Evolutionary conservation across 495 filamentous ascomycete species (phyloP).

Genomic region (Penicillium pancosmium): DNA sequence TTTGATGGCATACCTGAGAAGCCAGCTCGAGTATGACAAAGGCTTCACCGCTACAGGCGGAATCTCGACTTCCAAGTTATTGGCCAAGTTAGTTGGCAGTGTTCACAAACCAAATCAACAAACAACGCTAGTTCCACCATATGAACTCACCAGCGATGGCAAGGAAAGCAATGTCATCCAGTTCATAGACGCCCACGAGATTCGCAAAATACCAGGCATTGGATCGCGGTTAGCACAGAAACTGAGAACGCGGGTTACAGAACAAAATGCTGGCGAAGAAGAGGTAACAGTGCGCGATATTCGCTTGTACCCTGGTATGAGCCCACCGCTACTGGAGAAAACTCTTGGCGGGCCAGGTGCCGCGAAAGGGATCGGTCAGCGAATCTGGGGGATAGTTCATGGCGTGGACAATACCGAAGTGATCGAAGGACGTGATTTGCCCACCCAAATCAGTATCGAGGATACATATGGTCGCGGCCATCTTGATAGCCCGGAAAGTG

Average conservation of each 20-base stretch:
- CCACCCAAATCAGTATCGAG: conserved; percentile 91
- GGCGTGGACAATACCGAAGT: conserved; percentile 64
- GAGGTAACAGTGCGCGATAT: conserved; percentile 66
- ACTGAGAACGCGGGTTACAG: conserved; percentile 63
- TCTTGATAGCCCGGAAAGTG: conserved; percentile 61
- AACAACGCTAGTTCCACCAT: conserved; percentile 76
- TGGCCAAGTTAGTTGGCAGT: conserved; percentile 84
- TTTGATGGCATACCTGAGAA: conserved; percentile 70
- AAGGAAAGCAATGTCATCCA: conserved; percentile 52
- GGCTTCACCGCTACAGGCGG: conserved; percentile 89
- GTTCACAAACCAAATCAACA: conserved; percentile 84
- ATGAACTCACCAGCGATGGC: conserved; percentile 29
- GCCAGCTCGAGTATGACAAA: conserved; percentile 71
- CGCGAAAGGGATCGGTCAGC: conserved; percentile 66
- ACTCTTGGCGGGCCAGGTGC: conserved; percentile 70
- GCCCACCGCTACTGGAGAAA: conserved; percentile 59
- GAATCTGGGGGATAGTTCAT: conserved; percentile 83
- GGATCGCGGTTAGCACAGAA: conserved; percentile 76
- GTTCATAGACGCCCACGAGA: conserved; percentile 77
- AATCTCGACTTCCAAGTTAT: conserved; percentile 79
- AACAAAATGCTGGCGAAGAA: conserved; percentile 48
- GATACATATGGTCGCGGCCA: conserved; percentile 76
- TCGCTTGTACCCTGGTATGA: conserved; percentile 62
- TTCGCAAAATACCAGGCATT: conserved; percentile 85
- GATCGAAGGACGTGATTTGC: conserved; percentile 67